These are phyloP conservation scores for Solidago caesia DNA, from an alignment of 129 eudicot genomes.

Conservation along the genomic window DNA sequence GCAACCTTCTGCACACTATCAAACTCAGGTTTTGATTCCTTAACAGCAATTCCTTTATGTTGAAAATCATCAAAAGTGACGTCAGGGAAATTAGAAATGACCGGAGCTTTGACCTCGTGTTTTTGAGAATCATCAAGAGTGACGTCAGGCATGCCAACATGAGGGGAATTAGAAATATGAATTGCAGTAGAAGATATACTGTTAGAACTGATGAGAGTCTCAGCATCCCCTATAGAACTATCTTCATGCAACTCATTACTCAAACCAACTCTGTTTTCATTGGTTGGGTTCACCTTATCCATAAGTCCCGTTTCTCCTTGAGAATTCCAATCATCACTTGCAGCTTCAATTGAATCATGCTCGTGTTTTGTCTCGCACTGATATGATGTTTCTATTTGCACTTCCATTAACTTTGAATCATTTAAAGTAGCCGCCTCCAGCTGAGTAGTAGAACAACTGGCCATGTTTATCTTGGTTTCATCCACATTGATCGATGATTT, in stretches of 20 bases:
- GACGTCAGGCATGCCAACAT: conserved; percentile 20
- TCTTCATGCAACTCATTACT: conserved; percentile 12
- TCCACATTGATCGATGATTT: conserved; percentile 14
- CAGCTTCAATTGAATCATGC: conserved; percentile 30
- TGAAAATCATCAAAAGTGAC: conserved; percentile 27
- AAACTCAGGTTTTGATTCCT: conserved; percentile 23
- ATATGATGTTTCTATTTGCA: conserved; percentile 19
- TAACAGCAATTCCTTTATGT: conserved; percentile 23
- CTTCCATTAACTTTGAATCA: conserved; percentile 22
- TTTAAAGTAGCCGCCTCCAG: conserved; percentile 18
- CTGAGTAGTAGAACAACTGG: not conserved
- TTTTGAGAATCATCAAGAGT: conserved; percentile 32
- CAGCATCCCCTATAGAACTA: conserved; percentile 14
- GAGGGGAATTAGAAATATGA: conserved; percentile 21
- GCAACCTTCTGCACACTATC: conserved; percentile 24
- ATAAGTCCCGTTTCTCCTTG: conserved; percentile 31
- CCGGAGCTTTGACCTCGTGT: conserved; percentile 16
- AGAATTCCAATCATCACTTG: conserved; percentile 27
- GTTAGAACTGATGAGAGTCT: conserved; percentile 17
- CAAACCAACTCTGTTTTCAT: conserved; percentile 28
- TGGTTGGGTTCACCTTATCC: conserved; percentile 24
- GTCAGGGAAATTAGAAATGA: conserved; percentile 22
- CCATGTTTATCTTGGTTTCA: conserved; percentile 6
- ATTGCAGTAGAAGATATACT: conserved; percentile 15
- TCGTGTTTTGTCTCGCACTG: conserved; percentile 28